Conservation (phyloP, 768 basidiomycete species). For the Mycena indigotica region DNA sequence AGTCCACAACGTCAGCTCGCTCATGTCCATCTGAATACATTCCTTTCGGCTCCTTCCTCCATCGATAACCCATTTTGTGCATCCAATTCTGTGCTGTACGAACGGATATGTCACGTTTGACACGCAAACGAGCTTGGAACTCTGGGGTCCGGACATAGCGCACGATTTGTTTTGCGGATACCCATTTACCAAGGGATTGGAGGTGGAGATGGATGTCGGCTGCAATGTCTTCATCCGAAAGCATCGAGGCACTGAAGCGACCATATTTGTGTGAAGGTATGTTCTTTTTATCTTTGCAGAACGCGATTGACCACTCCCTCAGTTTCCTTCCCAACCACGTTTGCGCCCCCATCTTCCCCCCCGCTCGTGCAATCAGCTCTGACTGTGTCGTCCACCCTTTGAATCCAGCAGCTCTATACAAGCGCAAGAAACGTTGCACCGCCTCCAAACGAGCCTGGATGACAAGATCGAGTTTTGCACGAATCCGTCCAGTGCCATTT, state of each 20-base stretch:
- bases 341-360: too few species aligned
- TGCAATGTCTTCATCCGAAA: not conserved
- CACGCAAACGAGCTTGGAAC: not conserved
- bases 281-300: slow-evolving; percentile 2
- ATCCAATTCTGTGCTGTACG: not conserved
- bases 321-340: too few species aligned
- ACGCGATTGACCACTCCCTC: too few species aligned
- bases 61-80: not conserved
- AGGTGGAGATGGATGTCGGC: not conserved
- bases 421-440: too few species aligned
- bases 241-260: not conserved
- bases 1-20: not conserved
- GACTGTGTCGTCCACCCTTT: too few species aligned
- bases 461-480: too few species aligned
- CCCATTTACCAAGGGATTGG: not conserved
- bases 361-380: too few species aligned
- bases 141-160: not conserved
- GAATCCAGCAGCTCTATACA: too few species aligned
- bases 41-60: not conserved
- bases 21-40: not conserved
- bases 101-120: not conserved
- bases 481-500: too few species aligned
- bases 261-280: slow-evolving; percentile 2
- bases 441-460: too few species aligned
- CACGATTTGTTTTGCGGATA: not conserved